These are phyloP conservation scores for Fusarium cicatricum DNA, from an alignment of 2,329 filamentous ascomycete genomes.

Conservation along the genomic window DNA sequence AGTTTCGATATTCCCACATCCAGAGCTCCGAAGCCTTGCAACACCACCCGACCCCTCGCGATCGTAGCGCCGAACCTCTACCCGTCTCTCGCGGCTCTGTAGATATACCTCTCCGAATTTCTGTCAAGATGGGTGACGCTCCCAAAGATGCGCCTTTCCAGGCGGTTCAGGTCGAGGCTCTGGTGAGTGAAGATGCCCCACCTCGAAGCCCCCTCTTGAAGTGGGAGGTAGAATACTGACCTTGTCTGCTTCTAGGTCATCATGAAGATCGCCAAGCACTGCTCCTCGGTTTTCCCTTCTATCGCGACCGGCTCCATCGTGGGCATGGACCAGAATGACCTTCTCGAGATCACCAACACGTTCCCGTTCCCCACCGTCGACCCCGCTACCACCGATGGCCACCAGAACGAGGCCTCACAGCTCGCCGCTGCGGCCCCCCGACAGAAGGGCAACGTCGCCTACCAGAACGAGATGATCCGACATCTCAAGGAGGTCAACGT, in stretches of 20 bases:
- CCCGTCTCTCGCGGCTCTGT: constrained; percentile 35
- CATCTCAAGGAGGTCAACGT: constrained; percentile 97
- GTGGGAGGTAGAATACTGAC: constrained; percentile 35
- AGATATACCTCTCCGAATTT: constrained; percentile 35
- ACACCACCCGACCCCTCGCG: constrained; percentile 40
- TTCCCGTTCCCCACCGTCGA: constrained; percentile 94
- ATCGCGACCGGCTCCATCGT: constrained; percentile 90
- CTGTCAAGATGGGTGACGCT: constrained; percentile 64
- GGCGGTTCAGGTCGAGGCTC: constrained; percentile 91
- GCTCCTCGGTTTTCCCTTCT: constrained; percentile 86
- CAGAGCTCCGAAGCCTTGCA: constrained; percentile 40
- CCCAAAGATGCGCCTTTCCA: constrained; percentile 76
- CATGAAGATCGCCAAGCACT: constrained; percentile 98
- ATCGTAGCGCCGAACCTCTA: constrained; percentile 40
- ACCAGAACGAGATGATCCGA: constrained; percentile 97
- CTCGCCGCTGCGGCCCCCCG: constrained; percentile 88
- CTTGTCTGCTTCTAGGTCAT: constrained; percentile 69
- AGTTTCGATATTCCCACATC: constrained; percentile 54
- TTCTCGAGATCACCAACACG: constrained; percentile 90
- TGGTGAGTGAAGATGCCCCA: constrained; percentile 69
- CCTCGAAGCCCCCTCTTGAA: constrained; percentile 42
- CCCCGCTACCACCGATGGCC: constrained; percentile 70
- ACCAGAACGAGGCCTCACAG: constrained; percentile 78
- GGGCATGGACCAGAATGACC: constrained; percentile 85
- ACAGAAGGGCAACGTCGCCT: constrained; percentile 86